phyloP scores from a whole-genome alignment of 768 basidiomycete species.

The Pleurotus tuoliensis region DNA sequence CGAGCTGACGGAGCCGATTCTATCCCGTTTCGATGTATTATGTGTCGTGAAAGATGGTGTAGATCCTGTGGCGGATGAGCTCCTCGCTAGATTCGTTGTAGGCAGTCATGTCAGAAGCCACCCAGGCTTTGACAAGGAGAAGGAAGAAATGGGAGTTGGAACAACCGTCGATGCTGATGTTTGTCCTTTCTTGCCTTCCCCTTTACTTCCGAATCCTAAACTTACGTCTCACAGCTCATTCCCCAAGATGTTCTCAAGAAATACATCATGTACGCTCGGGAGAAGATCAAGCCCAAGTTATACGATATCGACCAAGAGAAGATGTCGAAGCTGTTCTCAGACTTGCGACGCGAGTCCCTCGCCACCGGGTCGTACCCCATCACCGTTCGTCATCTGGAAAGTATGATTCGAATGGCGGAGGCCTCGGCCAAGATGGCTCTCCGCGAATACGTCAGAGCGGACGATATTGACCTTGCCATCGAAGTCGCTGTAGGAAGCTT shows the following conservation, averaged over 20 bases:
- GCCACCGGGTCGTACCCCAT: constrained; percentile 99
- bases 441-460: constrained; percentile 90
- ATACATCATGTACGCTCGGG: constrained; percentile 98
- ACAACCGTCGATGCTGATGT: constrained; percentile 90
- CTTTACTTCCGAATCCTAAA: not conserved
- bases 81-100: constrained; percentile 96
- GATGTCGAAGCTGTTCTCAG: constrained; percentile 88
- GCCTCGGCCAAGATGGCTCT: constrained; percentile 98
- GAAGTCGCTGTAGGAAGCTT: constrained; percentile 94
- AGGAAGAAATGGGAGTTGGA: constrained; percentile 92
- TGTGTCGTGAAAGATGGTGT: constrained; percentile 98
- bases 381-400: constrained; percentile 95
- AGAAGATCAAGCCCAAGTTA: constrained; percentile 88
- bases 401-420: constrained; percentile 99
- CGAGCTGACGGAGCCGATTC: constrained; percentile 95
- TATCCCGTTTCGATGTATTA: constrained; percentile 96
- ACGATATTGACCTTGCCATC: constrained; percentile 97
- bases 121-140: constrained; percentile 82
- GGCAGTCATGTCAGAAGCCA: constrained; percentile 94
- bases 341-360: constrained; percentile 91
- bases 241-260: constrained; percentile 95
- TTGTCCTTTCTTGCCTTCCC: constrained; percentile 23
- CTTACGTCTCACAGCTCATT: constrained; percentile 61
- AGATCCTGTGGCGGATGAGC: constrained; percentile 95
- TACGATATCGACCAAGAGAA: constrained; percentile 97